These are phyloP conservation scores for Mycosphaerella arachidis DNA, from an alignment of 2,329 filamentous ascomycete genomes.

Conservation along the genomic window DNA sequence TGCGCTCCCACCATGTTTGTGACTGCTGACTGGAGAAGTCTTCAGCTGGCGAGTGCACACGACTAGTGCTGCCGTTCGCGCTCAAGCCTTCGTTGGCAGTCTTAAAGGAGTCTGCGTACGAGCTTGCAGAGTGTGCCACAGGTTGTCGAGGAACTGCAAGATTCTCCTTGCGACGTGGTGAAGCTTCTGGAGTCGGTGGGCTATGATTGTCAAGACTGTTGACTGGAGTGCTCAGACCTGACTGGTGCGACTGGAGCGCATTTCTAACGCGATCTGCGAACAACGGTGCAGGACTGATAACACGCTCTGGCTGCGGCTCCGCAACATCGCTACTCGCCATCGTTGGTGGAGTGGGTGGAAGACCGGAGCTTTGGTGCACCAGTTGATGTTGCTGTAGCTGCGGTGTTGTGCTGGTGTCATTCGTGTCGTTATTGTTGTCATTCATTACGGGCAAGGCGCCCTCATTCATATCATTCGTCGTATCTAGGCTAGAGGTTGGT, in stretches of 20 bases:
- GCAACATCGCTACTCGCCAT: conserved; percentile 27
- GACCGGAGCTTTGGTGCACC: conserved; percentile 28
- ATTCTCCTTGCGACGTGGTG: conserved; percentile 27
- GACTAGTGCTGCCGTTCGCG: conserved; percentile 23
- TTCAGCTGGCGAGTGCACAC: conserved; percentile 11
- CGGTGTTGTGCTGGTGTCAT: conserved; percentile 14
- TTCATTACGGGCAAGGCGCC: background rate
- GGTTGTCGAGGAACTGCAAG: conserved; percentile 19
- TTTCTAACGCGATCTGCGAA: conserved; percentile 39
- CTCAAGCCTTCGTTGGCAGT: conserved; percentile 43
- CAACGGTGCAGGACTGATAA: conserved; percentile 39
- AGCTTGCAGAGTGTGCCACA: conserved; percentile 31
- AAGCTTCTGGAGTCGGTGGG: conserved; percentile 35
- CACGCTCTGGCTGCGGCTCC: conserved; percentile 27
- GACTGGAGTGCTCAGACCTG: conserved; percentile 39
- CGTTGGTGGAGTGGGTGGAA: conserved; percentile 46
- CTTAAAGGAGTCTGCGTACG: conserved; percentile 45
- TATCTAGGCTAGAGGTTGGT: background rate
- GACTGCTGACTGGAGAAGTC: background rate
- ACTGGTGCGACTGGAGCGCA: conserved; percentile 37
- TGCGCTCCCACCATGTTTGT: background rate
- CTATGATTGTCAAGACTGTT: conserved; percentile 30
- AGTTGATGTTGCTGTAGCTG: conserved; percentile 7
- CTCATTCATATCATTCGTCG: background rate
- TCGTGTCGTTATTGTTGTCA: background rate